Conservation (phyloP, 495 filamentous ascomycete species). For the Penicillium coffeae region DNA sequence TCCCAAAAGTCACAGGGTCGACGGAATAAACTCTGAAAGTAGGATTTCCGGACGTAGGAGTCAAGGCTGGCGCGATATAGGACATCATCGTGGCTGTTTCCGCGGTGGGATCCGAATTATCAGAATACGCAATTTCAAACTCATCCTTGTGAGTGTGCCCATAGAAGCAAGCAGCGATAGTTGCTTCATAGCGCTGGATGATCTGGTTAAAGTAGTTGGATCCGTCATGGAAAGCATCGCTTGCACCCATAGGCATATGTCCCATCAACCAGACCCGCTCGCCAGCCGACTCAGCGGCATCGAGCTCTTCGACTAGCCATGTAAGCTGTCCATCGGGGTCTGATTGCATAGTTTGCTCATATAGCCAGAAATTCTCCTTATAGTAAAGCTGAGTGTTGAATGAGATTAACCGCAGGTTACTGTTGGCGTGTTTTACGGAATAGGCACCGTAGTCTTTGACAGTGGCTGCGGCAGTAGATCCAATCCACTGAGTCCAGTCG, state of each 20-base stretch:
- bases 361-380: constrained; percentile 51
- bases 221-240: constrained; percentile 46
- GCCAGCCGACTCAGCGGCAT: constrained; percentile 46
- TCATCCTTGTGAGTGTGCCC: constrained; percentile 56
- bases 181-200: constrained; percentile 46
- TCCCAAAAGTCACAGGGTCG: constrained; percentile 50
- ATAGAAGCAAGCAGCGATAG: constrained; percentile 52
- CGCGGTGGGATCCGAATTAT: constrained; percentile 30
- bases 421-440: constrained; percentile 34
- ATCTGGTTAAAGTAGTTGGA: constrained; percentile 54
- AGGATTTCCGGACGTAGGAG: constrained; percentile 48
- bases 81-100: constrained; percentile 42
- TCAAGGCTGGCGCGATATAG: constrained; percentile 51
- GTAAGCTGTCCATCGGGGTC: constrained; percentile 46
- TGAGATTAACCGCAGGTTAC: constrained; percentile 51
- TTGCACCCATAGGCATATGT: constrained; percentile 46
- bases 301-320: constrained; percentile 50
- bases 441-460: constrained; percentile 47
- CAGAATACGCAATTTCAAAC: constrained; percentile 49
- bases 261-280: constrained; percentile 52
- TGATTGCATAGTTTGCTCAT: constrained; percentile 41
- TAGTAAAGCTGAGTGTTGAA: constrained; percentile 56
- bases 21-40: constrained; percentile 53
- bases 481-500: constrained; percentile 48
- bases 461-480: constrained; percentile 27